These are phyloP conservation scores for Stephania cephalantha DNA, from an alignment of 164 flowering plant genomes.

Conservation along the genomic window DNA sequence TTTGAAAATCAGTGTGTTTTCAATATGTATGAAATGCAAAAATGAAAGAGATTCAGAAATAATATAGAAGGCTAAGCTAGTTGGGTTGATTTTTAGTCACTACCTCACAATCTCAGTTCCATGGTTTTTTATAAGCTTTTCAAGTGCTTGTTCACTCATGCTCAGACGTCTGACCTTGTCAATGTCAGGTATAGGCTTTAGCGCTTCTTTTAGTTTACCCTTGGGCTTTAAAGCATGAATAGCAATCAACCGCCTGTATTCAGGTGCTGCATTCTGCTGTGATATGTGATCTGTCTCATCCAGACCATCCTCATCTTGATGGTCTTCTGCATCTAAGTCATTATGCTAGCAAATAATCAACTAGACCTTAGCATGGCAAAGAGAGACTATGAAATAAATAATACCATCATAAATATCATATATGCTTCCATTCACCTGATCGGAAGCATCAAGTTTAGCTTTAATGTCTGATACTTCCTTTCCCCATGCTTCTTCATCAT, in stretches of 20 bases:
- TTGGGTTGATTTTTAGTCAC: not conserved
- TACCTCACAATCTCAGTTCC: slow-evolving; percentile 35
- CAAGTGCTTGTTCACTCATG: slow-evolving; percentile 33
- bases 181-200: slow-evolving; percentile 17
- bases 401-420: not conserved
- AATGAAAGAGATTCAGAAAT: not conserved
- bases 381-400: not conserved
- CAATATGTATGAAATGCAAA: not conserved
- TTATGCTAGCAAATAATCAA: slow-evolving; percentile 5
- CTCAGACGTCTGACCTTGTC: slow-evolving; percentile 27
- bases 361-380: not conserved
- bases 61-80: not conserved
- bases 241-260: slow-evolving; percentile 33
- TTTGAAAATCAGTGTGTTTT: too few species aligned
- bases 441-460: slow-evolving; percentile 9
- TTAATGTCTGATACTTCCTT: slow-evolving; percentile 27
- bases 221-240: slow-evolving; percentile 31
- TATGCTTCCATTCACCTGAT: slow-evolving; percentile 24
- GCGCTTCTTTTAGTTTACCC: slow-evolving; percentile 23
- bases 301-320: slow-evolving; percentile 22
- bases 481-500: slow-evolving; percentile 36
- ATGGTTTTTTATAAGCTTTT: slow-evolving; percentile 26
- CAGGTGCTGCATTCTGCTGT: slow-evolving; percentile 22
- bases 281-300: slow-evolving; percentile 15
- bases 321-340: slow-evolving; percentile 15